Evolutionary conservation across 495 filamentous ascomycete genomes (phyloP).

Genomic region (Annulohypoxylon nitens): DNA sequence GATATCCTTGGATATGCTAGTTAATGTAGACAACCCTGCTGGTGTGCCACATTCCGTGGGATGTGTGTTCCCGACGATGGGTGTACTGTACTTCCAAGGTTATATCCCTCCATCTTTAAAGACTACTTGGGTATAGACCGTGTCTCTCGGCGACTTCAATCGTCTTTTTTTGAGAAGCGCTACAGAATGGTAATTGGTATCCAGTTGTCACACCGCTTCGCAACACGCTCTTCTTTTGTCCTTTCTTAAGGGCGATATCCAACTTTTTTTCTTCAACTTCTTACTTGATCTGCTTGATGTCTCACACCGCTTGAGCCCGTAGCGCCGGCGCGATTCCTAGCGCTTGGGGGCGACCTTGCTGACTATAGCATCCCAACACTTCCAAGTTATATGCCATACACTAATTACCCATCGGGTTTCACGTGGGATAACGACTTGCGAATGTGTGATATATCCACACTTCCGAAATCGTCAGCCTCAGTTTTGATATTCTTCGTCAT

Average conservation of each 20-base stretch:
- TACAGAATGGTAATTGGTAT: constrained; percentile 12
- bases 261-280: constrained; percentile 1
- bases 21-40: constrained; percentile 37
- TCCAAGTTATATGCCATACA: constrained; percentile 13
- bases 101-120: constrained; percentile 18
- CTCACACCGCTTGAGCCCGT: constrained; percentile 38
- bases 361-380: constrained; percentile 6
- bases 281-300: constrained; percentile 15
- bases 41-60: constrained; percentile 5
- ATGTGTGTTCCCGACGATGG: constrained; percentile 17
- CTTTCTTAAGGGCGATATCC: constrained; percentile 16
- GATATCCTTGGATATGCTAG: constrained; percentile 24
- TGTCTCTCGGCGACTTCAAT: constrained; percentile 36
- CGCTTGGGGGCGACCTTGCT: constrained; percentile 21
- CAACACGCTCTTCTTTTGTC: constrained; percentile 16
- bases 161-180: constrained; percentile 11
- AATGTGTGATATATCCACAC: constrained; percentile 15
- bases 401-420: constrained; percentile 3
- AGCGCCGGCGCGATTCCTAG: constrained; percentile 21
- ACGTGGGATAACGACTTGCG: constrained; percentile 24
- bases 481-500: constrained; percentile 26
- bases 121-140: constrained; percentile 22
- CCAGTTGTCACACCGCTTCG: constrained; percentile 44
- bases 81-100: constrained; percentile 35
- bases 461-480: constrained; percentile 33